These are phyloP conservation scores for Yamadazyma paraphyllophila DNA, from an alignment of 805 yeast genomes.

Conservation along the genomic window DNA sequence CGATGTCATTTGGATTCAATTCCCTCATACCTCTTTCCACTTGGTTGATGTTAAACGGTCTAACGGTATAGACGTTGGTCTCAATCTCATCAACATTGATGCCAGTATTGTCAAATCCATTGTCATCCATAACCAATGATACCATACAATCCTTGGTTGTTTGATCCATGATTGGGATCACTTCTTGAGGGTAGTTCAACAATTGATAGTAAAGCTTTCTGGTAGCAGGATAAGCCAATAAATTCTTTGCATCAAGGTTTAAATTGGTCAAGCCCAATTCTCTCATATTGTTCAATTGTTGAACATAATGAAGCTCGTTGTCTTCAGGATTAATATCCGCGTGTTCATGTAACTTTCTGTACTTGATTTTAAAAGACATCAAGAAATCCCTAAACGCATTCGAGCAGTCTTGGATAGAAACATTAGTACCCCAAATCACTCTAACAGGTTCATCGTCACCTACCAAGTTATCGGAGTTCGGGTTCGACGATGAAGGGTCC, in stretches of 20 bases:
- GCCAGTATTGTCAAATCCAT: constrained; percentile 21
- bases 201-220: constrained; percentile 80
- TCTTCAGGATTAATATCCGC: constrained; percentile 50
- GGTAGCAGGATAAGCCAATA: constrained; percentile 72
- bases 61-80: constrained; percentile 75
- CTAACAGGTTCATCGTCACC: constrained; percentile 67
- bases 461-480: constrained; percentile 26
- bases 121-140: constrained; percentile 56
- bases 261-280: constrained; percentile 77
- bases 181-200: constrained; percentile 92
- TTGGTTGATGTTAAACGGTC: constrained; percentile 81
- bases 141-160: constrained; percentile 88
- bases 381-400: constrained; percentile 78
- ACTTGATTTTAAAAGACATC: constrained; percentile 76
- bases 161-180: constrained; percentile 97
- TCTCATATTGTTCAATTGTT: constrained; percentile 70
- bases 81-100: constrained; percentile 65
- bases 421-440: constrained; percentile 98
- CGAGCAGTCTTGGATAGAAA: constrained; percentile 84
- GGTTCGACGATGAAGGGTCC: constrained; percentile 23
- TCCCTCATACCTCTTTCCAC: constrained; percentile 81
- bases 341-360: constrained; percentile 54
- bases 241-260: constrained; percentile 79
- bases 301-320: constrained; percentile 71
- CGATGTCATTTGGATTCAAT: constrained; percentile 90